Base-by-base conservation (phyloP, 495 filamentous ascomycete species). In the Neurospora sp. region DNA sequence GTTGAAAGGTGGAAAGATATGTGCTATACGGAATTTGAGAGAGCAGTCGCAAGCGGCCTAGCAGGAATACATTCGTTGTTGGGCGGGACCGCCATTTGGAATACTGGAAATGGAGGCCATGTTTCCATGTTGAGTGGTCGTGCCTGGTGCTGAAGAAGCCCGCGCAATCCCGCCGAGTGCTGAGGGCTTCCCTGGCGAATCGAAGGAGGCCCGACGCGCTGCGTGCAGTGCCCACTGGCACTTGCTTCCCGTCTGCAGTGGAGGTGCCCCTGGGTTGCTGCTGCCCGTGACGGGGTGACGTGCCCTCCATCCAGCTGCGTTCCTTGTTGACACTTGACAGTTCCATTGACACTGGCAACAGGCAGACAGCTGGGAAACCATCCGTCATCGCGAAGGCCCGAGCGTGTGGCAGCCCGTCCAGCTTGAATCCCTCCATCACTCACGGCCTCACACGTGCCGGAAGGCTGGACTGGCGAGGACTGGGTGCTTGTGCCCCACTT, bases 401-500 rank as follows among this genome's bases (percentile, higher is more conserved):
- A n/a, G n/a, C 46, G 46, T 54, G 46, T 20, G 38, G 16, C 71
- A n/a, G n/a, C n/a, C n/a, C n/a, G n/a, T n/a, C n/a, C n/a, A n/a
- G n/a, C n/a, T n/a, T n/a, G 35, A 35, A 35, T 35, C 35, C 39
- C 27, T 71, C 48, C 66, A 39, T 70, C 27, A 69, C 44, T 62
- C 46, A 71, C 31, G 62, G 48, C 72, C 62, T 69, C 73, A 72
- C 79, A 77, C 75, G 72, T 72, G 73, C 73, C 69, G 69, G 40
- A 70, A 62, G 54, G 46, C 20, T 23, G 20, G 46, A 54, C 46
- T 54, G 46, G 46, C 46, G 46, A 54, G 54, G 54, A 66, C 54
- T 66, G 54, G 23, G 54, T 35, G 54, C 54, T 11, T 35, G 37
- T 31, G 70, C 76, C 76, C 76, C 76, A 75, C 76, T 37, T 72